Evolutionary conservation across 768 basidiomycete species (phyloP).

Genomic region (Lenzites betulinus): DNA sequence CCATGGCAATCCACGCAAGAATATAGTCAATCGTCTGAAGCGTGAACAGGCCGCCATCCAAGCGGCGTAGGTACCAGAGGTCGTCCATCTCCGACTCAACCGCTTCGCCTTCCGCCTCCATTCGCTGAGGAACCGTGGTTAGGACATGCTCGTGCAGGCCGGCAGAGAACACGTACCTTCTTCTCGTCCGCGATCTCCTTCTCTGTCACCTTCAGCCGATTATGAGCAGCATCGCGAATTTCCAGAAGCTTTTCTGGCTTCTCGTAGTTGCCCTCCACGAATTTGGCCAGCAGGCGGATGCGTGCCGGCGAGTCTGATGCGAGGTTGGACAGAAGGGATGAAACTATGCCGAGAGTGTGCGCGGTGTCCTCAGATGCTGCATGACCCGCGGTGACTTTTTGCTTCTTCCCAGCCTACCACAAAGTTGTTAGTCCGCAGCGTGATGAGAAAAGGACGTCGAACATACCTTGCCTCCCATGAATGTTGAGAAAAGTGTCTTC

Average conservation of each 20-base stretch:
- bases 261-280: conserved; percentile 90
- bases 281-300: conserved; percentile 86
- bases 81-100: conserved; percentile 66
- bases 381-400: conserved; percentile 47
- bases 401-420: conserved; percentile 53
- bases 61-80: conserved; percentile 77
- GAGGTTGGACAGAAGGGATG: conserved; percentile 86
- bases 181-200: conserved; percentile 69
- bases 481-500: conserved; percentile 85
- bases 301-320: conserved; percentile 81
- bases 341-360: conserved; percentile 86
- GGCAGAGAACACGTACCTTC: conserved; percentile 44
- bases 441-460: too few relatives aligned
- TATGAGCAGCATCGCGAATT: conserved; percentile 70
- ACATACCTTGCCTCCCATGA: conserved; percentile 78
- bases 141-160: neutral
- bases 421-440: neutral
- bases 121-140: conserved; percentile 41
- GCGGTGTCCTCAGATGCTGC: conserved; percentile 79
- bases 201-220: conserved; percentile 61
- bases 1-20: conserved; percentile 94
- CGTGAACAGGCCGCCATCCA: conserved; percentile 87
- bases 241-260: conserved; percentile 94
- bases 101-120: conserved; percentile 57
- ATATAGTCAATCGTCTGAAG: conserved; percentile 94